These are phyloP conservation scores for Aspergillus felis DNA, from an alignment of 2,329 filamentous ascomycete genomes.

Conservation along the genomic window DNA sequence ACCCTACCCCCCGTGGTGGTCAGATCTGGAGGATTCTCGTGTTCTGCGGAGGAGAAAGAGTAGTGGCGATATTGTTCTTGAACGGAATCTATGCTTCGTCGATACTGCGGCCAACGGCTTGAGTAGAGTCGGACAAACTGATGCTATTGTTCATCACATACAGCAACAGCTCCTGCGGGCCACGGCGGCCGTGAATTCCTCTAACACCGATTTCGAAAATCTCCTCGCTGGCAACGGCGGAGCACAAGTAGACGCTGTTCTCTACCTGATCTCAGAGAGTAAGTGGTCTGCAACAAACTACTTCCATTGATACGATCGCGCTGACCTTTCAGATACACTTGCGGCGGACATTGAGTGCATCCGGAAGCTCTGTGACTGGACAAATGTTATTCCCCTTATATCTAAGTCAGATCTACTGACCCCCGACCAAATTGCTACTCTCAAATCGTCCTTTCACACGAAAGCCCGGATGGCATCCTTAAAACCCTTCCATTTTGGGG, in stretches of 20 bases:
- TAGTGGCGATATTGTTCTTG: conserved; percentile 70
- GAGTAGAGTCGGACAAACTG: conserved; percentile 51
- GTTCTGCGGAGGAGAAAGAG: conserved; percentile 64
- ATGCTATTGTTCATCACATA: conserved; percentile 65
- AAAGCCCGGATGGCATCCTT: conserved; percentile 47
- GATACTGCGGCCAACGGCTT: conserved; percentile 67
- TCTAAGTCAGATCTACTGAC: conserved; percentile 70
- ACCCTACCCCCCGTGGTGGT: conserved; percentile 87
- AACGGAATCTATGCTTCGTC: conserved; percentile 90
- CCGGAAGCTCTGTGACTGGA: conserved; percentile 63
- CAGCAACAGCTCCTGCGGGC: conserved; percentile 65
- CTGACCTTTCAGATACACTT: conserved; percentile 47
- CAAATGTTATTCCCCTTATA: conserved; percentile 81
- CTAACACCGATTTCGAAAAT: conserved; percentile 69
- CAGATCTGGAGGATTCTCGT: conserved; percentile 66
- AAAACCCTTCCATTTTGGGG: conserved; percentile 63
- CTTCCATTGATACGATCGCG: background rate
- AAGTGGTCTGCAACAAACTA: conserved; percentile 28
- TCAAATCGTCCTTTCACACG: conserved; percentile 53
- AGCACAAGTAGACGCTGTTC: conserved; percentile 74
- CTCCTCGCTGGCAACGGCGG: conserved; percentile 79
- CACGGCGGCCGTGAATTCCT: conserved; percentile 57
- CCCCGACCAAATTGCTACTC: conserved; percentile 50
- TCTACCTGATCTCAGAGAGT: conserved; percentile 78
- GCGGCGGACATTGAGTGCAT: conserved; percentile 68